These are phyloP conservation scores for Trypanosoma lewisi DNA, from an alignment of 208 protist genomes.

Conservation along the genomic window DNA sequence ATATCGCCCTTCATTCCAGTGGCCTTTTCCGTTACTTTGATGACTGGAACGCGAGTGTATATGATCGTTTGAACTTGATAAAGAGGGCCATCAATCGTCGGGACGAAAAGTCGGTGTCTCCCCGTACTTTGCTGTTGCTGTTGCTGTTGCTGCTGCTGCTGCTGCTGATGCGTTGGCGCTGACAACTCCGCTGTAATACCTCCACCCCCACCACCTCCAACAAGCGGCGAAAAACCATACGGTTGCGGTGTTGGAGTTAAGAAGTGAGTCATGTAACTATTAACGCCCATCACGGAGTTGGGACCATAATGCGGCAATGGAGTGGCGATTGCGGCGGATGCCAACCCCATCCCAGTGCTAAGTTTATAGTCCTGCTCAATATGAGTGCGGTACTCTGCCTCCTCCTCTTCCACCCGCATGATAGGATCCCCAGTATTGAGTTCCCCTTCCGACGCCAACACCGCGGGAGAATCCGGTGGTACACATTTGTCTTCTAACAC, in stretches of 20 bases:
- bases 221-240: neutral
- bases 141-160: too few species aligned
- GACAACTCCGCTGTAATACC: neutral
- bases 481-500: neutral
- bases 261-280: constrained; percentile 13
- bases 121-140: neutral
- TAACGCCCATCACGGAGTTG: constrained; percentile 11
- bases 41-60: constrained; percentile 77
- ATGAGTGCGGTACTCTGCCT: constrained; percentile 74
- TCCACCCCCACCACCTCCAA: neutral
- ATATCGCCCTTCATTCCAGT: constrained; percentile 75
- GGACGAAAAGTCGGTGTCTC: constrained; percentile 35
- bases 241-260: neutral
- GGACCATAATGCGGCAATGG: constrained; percentile 5
- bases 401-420: constrained; percentile 51
- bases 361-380: constrained; percentile 83
- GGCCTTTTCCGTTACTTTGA: constrained; percentile 70
- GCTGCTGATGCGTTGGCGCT: neutral
- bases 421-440: constrained; percentile 14
- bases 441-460: constrained; percentile 6
- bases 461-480: neutral
- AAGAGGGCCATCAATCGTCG: constrained; percentile 56
- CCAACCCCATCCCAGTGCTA: constrained; percentile 39
- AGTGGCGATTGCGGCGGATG: constrained; percentile 8
- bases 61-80: constrained; percentile 77